Evolutionary conservation across 2,329 filamentous ascomycete species (phyloP).

Genomic region (Diaporthe sp.): DNA sequence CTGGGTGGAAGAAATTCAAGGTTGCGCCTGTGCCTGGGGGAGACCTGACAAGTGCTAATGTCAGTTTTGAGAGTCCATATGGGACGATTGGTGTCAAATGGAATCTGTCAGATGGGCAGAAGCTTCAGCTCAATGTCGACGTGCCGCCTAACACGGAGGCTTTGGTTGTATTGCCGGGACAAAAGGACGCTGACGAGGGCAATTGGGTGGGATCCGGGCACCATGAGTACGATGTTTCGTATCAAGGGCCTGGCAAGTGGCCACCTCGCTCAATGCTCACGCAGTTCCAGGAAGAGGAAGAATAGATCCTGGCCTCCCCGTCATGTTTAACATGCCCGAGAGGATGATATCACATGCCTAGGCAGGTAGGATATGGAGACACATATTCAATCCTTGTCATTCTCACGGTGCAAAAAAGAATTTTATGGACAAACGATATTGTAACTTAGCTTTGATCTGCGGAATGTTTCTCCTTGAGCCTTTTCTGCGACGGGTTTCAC

Average conservation of each 20-base stretch:
- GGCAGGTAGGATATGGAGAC: too few relatives aligned
- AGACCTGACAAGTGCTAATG: constrained; percentile 41
- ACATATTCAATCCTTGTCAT: too few relatives aligned
- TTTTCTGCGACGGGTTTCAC: too few relatives aligned
- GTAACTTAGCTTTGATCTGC: too few relatives aligned
- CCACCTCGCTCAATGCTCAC: constrained; percentile 7
- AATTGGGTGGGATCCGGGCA: neutral
- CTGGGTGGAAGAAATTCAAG: constrained; percentile 50
- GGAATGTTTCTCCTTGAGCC: too few relatives aligned
- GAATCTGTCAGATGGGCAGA: neutral
- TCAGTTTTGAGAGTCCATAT: constrained; percentile 38
- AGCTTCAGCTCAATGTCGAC: constrained; percentile 16
- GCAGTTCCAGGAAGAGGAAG: constrained; percentile 3
- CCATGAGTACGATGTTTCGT: neutral
- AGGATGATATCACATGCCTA: too few relatives aligned
- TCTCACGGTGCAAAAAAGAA: too few relatives aligned
- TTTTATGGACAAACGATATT: too few relatives aligned
- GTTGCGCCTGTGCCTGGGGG: constrained; percentile 50
- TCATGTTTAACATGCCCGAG: fast-evolving
- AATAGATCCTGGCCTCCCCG: neutral
- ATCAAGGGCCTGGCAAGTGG: constrained; percentile 11
- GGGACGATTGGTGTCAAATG: constrained; percentile 34
- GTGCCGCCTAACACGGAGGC: constrained; percentile 37
- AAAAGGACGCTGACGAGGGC: constrained; percentile 10
- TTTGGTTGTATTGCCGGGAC: constrained; percentile 30